Base-by-base conservation (phyloP, 2,329 filamentous ascomycete genomes). In the Aspergillus fischeri region DNA sequence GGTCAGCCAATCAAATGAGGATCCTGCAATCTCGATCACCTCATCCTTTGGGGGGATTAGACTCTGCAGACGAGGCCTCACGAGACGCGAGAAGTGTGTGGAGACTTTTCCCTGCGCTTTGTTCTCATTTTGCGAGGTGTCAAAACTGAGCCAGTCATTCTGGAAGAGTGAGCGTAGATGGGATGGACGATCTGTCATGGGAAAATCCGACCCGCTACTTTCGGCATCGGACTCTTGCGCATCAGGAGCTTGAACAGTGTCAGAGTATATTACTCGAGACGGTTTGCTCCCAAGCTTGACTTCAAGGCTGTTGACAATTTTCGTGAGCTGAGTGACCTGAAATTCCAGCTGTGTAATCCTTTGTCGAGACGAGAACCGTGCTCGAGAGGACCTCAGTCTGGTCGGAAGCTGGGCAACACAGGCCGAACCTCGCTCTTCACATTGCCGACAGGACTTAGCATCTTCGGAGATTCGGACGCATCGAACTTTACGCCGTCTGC, bases 81-180 rank as follows among this genome's bases (percentile, higher is more conserved):
- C 54, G 3, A 45, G 28, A 2, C 58, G 48, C 2, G 41, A 17
- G 3, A 64, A 38, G n/a, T 60, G 56, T 2, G 53, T 45, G 7
- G 54, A 59, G 8, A 28, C 49, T 24, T 53, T 63, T 3, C 20
- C 45, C 29, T 54, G 49, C 2, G 58, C 21, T 11, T 57, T 59
- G 4, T 55, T 45, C 11, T 57, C 38, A 7, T 57, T 49, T 11
- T 52, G 56, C 11, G 38, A 21, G 1, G 55, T 49, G 32, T 63
- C 59, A 7, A 58, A 57, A n/a, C 57, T 64, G 3, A 64, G 45
- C 57, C 59, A 63, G 32, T 64, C 59, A 44, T 64, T 64, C 20
- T 64, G 59, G 21, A 64, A 64, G 5, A 64, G 57, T 8, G 60
- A 59, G 3, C 57, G 60, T 25, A 64, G 27, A 25, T 63, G 59